phyloP scores from a whole-genome alignment of 2,329 filamentous ascomycete genomes.

The Thielaviopsis ethacetica region DNA sequence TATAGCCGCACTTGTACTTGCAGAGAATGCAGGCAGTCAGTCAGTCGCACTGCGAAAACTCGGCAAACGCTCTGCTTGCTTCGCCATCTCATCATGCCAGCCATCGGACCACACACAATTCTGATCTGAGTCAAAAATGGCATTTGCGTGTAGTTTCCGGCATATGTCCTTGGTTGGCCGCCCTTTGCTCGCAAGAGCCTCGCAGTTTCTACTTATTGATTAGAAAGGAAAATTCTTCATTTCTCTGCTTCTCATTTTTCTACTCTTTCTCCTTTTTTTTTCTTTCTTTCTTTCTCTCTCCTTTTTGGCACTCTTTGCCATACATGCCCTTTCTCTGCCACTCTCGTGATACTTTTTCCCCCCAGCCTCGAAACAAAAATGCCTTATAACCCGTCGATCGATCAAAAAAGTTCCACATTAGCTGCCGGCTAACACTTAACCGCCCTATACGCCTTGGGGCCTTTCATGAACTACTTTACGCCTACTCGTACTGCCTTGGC shows the following conservation, averaged over 20 bases:
- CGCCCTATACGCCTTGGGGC: background rate
- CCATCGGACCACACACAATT: background rate
- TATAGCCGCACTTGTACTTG: no score
- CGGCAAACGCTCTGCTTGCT: background rate
- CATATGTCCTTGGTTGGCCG: background rate
- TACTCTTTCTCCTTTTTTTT: background rate
- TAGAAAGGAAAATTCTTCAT: background rate
- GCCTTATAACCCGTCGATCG: no score
- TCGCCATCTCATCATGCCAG: background rate
- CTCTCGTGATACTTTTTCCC: background rate
- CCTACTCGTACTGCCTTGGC: background rate
- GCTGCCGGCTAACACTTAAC: background rate
- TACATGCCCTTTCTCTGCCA: background rate
- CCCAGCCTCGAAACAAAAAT: background rate
- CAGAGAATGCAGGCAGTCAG: no score
- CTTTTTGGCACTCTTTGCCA: background rate
- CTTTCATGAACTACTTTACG: background rate
- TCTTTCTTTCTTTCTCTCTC: background rate
- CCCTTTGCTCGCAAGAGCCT: background rate
- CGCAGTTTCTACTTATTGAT: background rate
- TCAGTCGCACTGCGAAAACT: background rate
- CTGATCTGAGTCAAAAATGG: background rate
- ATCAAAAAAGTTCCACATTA: background rate
- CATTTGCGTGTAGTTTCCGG: background rate
- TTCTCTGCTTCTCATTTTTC: background rate